Evolutionary conservation across 2,329 filamentous ascomycete species (phyloP), one percentile per base, ranked within the genome.

Genomic region (Monosporascus ibericus): DNA sequence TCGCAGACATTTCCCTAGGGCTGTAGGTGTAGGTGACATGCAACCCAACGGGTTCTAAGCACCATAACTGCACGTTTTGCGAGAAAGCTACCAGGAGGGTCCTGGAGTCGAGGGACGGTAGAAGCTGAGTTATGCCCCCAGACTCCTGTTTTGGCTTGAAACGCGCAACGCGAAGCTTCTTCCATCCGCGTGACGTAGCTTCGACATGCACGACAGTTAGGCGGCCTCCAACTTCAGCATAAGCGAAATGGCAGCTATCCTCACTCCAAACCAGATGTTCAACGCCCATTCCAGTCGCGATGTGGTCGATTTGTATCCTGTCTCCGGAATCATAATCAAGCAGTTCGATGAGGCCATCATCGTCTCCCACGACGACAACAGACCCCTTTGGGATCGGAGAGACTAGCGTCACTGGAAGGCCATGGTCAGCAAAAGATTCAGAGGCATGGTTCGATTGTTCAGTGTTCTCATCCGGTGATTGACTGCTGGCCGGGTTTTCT

Each of bases 211-310:
- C 37, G 6, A 50, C 25, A 7, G 44, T 50, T 9, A 50, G 18
- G 11, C 27, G 37, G n/a, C 39, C 48, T 27, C 22, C 24, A 25
- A 50, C 48, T n/a, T 50, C 48, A 11, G 48, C 20, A 22, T 50
- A 50, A 3, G 39, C 48, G 22, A 50, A 50, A 44, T 44, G 40
- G 20, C 9, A 36, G 27, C 17, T 34, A 22, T 50, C 48, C 7
- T 15, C 18, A 37, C 48, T 42, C 48, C 49, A 51, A n/a, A 47
- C 40, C 18, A 51, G 42, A 47, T 51, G 40, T 6, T 51, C 27
- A 24, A 47, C 44, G 40, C 30, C 20, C 40, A 47, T 44, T 9
- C 42, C 34, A 2, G 49, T 51, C 7, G 49, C 25, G 14, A 47
- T 51, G 18, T 9, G 18, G n/a, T 51, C 49, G 25, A 51, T 24